phyloP scores from a whole-genome alignment of 2,329 filamentous ascomycete genomes.

The Peltaster fructicola region DNA sequence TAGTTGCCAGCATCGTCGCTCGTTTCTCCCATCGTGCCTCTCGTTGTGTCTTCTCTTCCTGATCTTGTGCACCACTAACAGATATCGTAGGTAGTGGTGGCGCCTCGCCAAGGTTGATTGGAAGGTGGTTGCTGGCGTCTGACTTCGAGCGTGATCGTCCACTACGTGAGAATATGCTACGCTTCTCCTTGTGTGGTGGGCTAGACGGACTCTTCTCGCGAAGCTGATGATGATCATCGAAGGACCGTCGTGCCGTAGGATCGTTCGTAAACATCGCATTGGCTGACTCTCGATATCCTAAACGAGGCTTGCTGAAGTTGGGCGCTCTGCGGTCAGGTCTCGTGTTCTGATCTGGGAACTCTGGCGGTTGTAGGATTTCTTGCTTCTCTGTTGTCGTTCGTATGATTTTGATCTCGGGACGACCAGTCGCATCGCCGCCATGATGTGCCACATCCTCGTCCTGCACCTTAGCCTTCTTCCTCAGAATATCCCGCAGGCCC shows the following conservation, averaged over 20 bases:
- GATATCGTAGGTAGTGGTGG: slow-evolving; percentile 29
- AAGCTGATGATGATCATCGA: slow-evolving; percentile 3
- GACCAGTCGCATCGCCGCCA: too few species aligned
- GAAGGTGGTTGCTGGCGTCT: slow-evolving; percentile 53
- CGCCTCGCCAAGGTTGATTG: slow-evolving; percentile 63
- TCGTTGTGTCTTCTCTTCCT: slow-evolving; percentile 28
- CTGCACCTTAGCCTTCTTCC: slow-evolving; percentile 32
- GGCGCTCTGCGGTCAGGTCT: not conserved
- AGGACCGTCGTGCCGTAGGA: slow-evolving; percentile 4
- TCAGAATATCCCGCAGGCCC: slow-evolving; percentile 42
- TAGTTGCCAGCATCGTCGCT: slow-evolving; percentile 67
- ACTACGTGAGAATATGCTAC: too few species aligned
- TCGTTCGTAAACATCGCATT: slow-evolving; percentile 14
- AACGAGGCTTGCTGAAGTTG: too few species aligned
- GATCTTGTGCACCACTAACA: slow-evolving; percentile 3
- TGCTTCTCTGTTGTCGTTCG: slow-evolving; percentile 67
- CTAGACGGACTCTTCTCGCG: slow-evolving; percentile 4
- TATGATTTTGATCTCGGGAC: slow-evolving; percentile 69
- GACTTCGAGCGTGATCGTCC: slow-evolving; percentile 29
- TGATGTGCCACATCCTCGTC: slow-evolving; percentile 7
- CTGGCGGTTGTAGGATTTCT: slow-evolving; percentile 59
- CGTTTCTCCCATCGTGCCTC: slow-evolving; percentile 83
- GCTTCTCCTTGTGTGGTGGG: slow-evolving; percentile 20
- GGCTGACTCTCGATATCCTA: slow-evolving; percentile 20
- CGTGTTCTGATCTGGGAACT: slow-evolving; percentile 27